Conservation (phyloP, 2,329 filamentous ascomycete species). For the Pyrenochaeta sp. region DNA sequence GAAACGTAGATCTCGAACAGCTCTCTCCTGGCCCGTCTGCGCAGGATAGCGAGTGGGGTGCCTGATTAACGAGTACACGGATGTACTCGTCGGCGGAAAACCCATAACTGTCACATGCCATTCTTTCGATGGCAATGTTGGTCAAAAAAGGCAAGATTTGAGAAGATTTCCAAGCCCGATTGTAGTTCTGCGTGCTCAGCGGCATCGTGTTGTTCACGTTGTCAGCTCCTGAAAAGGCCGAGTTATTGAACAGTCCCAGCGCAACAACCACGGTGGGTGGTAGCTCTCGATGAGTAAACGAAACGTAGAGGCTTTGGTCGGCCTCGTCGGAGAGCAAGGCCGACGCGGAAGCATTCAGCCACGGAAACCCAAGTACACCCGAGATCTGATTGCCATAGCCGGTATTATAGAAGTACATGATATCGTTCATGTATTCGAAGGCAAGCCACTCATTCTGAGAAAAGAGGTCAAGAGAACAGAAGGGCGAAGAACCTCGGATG, state of each 20-base stretch:
- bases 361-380: constrained; percentile 69
- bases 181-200: constrained; percentile 67
- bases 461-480: constrained; percentile 68
- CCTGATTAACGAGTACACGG: constrained; percentile 61
- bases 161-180: constrained; percentile 70
- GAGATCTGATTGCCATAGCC: constrained; percentile 69
- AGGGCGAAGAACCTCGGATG: constrained; percentile 67
- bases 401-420: constrained; percentile 71
- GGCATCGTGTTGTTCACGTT: constrained; percentile 72
- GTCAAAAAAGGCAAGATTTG: constrained; percentile 71
- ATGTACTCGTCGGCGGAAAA: constrained; percentile 62
- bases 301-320: constrained; percentile 70
- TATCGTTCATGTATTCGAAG: constrained; percentile 71
- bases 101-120: constrained; percentile 69
- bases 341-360: constrained; percentile 69
- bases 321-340: constrained; percentile 57
- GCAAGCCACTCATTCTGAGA: constrained; percentile 70
- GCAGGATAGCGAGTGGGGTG: constrained; percentile 60
- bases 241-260: constrained; percentile 75
- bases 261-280: constrained; percentile 73
- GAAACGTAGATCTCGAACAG: constrained; percentile 56
- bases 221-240: constrained; percentile 61
- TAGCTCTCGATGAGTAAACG: constrained; percentile 74
- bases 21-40: constrained; percentile 61
- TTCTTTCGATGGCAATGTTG: constrained; percentile 71